phyloP scores from a whole-genome alignment of 306 rosid genomes.

The Acacia acuminata region DNA sequence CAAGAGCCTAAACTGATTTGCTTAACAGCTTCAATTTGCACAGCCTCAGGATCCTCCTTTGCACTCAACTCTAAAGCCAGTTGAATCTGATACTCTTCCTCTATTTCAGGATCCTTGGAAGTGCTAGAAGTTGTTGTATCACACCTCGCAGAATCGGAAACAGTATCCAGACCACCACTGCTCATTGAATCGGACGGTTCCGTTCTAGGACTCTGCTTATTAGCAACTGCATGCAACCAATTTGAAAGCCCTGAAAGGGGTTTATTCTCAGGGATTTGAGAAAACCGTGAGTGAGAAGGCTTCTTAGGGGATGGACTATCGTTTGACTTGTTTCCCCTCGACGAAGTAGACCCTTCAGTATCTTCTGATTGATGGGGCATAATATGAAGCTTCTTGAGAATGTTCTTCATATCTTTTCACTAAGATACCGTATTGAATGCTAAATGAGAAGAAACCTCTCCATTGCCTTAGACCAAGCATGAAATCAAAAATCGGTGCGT shows the following conservation, averaged over 20 bases:
- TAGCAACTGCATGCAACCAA: slow-evolving; percentile 77
- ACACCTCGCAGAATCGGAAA: slow-evolving; percentile 51
- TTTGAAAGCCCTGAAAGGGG: slow-evolving; percentile 68
- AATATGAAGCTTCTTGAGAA: slow-evolving; percentile 86
- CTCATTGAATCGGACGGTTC: slow-evolving; percentile 59
- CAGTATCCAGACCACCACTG: slow-evolving; percentile 59
- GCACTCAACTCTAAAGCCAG: slow-evolving; percentile 93
- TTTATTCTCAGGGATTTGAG: slow-evolving; percentile 60
- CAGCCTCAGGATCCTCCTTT: slow-evolving; percentile 98
- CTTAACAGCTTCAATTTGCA: slow-evolving; percentile 97
- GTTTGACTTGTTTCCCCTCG: slow-evolving; percentile 55
- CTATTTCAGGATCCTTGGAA: slow-evolving; percentile 82
- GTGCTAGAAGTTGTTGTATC: slow-evolving; percentile 68
- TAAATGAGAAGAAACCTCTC: slow-evolving; percentile 60
- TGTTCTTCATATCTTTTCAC: slow-evolving; percentile 76
- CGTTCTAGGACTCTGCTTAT: slow-evolving; percentile 55
- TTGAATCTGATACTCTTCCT: slow-evolving; percentile 93
- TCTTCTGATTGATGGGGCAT: slow-evolving; percentile 70
- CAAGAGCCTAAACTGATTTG: slow-evolving; percentile 96
- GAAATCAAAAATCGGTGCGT: slow-evolving; percentile 41
- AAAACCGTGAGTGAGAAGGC: slow-evolving; percentile 42
- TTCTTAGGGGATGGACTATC: slow-evolving; percentile 59
- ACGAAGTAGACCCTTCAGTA: slow-evolving; percentile 67
- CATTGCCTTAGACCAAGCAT: slow-evolving; percentile 74
- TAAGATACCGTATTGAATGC: slow-evolving; percentile 38